These are phyloP conservation scores for Daedaleopsis sinensis DNA, from an alignment of 768 basidiomycete species.

Conservation along the genomic window DNA sequence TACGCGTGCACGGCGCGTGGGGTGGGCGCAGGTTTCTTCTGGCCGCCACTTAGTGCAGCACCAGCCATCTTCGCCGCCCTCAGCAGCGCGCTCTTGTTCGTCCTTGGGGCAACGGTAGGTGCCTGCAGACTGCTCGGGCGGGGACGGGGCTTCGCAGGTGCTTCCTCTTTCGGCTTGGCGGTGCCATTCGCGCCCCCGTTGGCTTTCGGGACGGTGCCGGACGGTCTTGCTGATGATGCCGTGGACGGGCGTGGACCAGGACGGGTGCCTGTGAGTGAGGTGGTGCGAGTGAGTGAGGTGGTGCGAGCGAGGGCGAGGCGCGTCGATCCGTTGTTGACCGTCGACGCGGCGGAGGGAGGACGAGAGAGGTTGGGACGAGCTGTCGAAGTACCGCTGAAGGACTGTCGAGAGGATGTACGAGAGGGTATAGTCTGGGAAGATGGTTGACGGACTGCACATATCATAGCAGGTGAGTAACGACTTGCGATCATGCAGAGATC, in stretches of 20 bases:
- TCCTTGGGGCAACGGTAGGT: constrained; percentile 68
- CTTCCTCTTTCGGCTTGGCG: background rate
- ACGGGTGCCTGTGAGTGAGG: constrained; percentile 4
- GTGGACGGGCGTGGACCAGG: constrained; percentile 7
- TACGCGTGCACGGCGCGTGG: constrained; percentile 21
- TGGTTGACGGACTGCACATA: constrained; percentile 48
- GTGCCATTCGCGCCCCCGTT: background rate
- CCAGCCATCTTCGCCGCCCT: constrained; percentile 67
- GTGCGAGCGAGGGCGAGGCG: constrained; percentile 10
- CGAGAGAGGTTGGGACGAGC: constrained; percentile 25
- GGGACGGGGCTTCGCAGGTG: constrained; percentile 40
- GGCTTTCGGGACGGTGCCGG: background rate
- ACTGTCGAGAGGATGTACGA: constrained; percentile 48
- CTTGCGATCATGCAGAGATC: constrained; percentile 9
- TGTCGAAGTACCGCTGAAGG: constrained; percentile 23
- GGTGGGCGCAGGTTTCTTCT: constrained; percentile 15
- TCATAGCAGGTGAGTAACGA: background rate
- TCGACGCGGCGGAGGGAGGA: constrained; percentile 27
- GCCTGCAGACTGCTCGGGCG: constrained; percentile 60
- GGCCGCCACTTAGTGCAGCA: constrained; percentile 8
- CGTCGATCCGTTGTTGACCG: background rate
- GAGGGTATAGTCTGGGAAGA: constrained; percentile 36
- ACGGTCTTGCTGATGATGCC: constrained; percentile 2
- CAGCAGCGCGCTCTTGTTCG: constrained; percentile 74
- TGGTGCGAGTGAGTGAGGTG: constrained; percentile 11